Evolutionary conservation across 1,284 basidiomycete genomes (phyloP), one percentile per base, ranked within the genome.

Genomic region (Fomitopsis betulina): DNA sequence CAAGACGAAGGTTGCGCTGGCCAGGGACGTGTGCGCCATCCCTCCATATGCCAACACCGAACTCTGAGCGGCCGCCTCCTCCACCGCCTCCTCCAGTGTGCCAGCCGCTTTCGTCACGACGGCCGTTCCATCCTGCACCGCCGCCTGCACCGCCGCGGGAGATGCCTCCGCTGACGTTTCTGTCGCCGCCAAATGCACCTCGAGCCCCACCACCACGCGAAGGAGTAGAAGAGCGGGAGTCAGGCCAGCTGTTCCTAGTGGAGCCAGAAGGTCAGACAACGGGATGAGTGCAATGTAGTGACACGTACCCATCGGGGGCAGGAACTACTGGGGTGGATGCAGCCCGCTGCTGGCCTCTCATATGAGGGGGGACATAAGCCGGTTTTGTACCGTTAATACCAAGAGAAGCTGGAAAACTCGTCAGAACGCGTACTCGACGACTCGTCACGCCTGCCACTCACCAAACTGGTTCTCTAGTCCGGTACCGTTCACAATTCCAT

Each of bases 351-450:
- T 81, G 73, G 75, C 78, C 82, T 79, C 91, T 87, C 82, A 93
- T 74, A 78, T 96, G 94, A 72, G 94, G 94, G 68, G 94, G 94
- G 67, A 97, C 91, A 79, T 97, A 97, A 66, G 94, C 86, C 70
- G 91, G 85, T 81, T 88, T 89, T 69, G 74, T 67, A 62, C 77
- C 81, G 74, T 86, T 87, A 74, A 92, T 80, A 71, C 84, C 83
- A 71, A 91, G 85, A 79, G 86, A 82, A 70, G 80, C 81, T 80
- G 67, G 19, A 58, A 10, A 55, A 53, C 19, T 38, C n/a, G 50
- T 60, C 39, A 60, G 55, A 58, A 60, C 76, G 43, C 59, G 58
- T 38, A 61, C 56, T 59, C 45, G 25, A 39, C 49, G 19, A 43
- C 47, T 42, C 25, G 55, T 23, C 56, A 58, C 60, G 63, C 57